phyloP scores from a whole-genome alignment of 768 basidiomycete genomes.

The Pleurotus djamor region DNA sequence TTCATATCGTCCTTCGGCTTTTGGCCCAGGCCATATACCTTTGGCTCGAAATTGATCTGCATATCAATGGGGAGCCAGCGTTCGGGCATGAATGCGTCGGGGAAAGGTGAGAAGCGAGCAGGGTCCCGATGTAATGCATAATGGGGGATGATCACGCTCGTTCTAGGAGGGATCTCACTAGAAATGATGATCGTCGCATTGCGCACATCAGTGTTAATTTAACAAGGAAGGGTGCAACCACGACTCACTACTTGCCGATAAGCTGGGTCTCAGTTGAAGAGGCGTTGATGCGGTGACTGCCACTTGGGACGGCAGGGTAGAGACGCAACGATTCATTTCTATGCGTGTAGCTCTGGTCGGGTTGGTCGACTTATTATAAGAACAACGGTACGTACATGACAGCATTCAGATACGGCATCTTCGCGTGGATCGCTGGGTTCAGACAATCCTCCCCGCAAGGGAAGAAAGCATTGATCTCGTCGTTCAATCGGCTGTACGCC shows the following conservation, averaged over 20 bases:
- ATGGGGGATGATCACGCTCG: conserved; percentile 33
- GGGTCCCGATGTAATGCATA: conserved; percentile 42
- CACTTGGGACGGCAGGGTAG: conserved; percentile 39
- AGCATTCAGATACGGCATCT: conserved; percentile 23
- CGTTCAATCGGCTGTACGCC: conserved; percentile 29
- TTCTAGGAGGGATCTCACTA: conserved; percentile 42
- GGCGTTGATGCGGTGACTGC: conserved; percentile 14
- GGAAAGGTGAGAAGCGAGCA: conserved; percentile 38
- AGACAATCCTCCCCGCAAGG: conserved; percentile 18
- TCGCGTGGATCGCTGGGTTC: conserved; percentile 17
- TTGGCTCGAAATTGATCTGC: conserved; percentile 25
- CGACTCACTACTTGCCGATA: conserved; percentile 36
- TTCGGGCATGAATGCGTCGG: conserved; percentile 37
- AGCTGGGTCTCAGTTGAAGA: conserved; percentile 23
- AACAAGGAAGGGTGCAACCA: neutral
- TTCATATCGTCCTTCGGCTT: conserved; percentile 15
- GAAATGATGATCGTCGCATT: neutral
- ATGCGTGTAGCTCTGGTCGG: neutral
- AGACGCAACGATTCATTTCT: conserved; percentile 49
- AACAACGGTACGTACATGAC: conserved; percentile 20
- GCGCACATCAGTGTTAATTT: neutral
- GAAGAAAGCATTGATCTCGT: conserved; percentile 35
- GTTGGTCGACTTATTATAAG: neutral
- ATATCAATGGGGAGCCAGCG: conserved; percentile 31
- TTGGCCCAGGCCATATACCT: conserved; percentile 12